Percentiles rank a stretch among this genome's conserved stretches.
These are phyloP conservation scores for Wickerhamiella azymoides DNA, from an alignment of 805 yeast species.

Conservation along the genomic window DNA sequence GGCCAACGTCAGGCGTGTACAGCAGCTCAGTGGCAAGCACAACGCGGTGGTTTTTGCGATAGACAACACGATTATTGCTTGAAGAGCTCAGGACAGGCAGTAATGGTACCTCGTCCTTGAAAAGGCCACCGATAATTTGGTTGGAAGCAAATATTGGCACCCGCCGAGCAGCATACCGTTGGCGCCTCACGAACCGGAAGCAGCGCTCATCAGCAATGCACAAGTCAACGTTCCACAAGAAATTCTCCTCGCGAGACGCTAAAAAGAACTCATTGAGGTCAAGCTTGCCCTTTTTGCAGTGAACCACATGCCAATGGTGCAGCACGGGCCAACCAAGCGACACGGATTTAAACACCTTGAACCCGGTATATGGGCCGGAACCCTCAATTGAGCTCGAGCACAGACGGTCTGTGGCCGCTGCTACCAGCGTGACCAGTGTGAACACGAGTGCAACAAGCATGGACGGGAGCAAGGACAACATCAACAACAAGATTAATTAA, in stretches of 20 bases:
- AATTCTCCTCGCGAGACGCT: slow-evolving; percentile 12
- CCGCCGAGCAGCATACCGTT: slow-evolving; percentile 35
- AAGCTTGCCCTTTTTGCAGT: slow-evolving; percentile 37
- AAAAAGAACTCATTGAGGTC: slow-evolving; percentile 11
- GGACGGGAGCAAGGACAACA: no score
- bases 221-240: slow-evolving; percentile 12
- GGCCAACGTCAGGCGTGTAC: slow-evolving; percentile 35
- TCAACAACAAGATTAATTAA: not conserved
- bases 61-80: slow-evolving; percentile 33
- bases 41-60: slow-evolving; percentile 15
- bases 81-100: slow-evolving; percentile 49
- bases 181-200: slow-evolving; percentile 46
- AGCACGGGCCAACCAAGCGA: slow-evolving; percentile 31
- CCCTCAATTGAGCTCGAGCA: slow-evolving; percentile 12
- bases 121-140: slow-evolving; percentile 52
- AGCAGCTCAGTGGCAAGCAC: slow-evolving; percentile 44
- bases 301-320: slow-evolving; percentile 35
- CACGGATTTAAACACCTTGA: slow-evolving; percentile 38
- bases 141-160: slow-evolving; percentile 39
- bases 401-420: slow-evolving; percentile 3
- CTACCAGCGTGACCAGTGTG: not conserved
- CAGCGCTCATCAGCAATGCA: slow-evolving; percentile 27
- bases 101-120: slow-evolving; percentile 33
- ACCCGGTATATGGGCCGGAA: slow-evolving; percentile 37
- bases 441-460: not conserved